These are phyloP conservation scores for Acrodontium crateriforme DNA, from an alignment of 2,329 filamentous ascomycete species.

Conservation along the genomic window DNA sequence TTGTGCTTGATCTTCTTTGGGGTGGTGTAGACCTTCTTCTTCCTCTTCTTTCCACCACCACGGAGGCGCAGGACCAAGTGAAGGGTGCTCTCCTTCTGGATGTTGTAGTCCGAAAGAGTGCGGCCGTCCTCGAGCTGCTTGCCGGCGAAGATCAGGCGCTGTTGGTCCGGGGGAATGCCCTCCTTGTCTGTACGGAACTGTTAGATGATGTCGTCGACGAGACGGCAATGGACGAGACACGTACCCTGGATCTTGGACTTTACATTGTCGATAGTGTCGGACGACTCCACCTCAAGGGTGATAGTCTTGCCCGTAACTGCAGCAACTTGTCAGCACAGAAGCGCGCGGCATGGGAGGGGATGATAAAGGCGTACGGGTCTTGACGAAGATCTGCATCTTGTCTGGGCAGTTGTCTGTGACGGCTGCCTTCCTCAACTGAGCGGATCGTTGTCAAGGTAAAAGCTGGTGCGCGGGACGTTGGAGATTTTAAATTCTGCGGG, in stretches of 20 bases:
- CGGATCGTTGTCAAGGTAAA: too few species aligned
- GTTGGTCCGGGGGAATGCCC: too few species aligned
- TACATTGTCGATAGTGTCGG: constrained; percentile 99
- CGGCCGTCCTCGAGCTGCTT: constrained; percentile 99
- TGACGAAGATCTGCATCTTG: constrained; percentile 88
- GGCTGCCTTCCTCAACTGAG: constrained; percentile 6
- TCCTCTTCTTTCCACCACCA: constrained; percentile 91
- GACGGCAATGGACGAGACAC: constrained; percentile 10
- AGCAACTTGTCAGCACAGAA: constrained; percentile 3
- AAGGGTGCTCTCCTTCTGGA: constrained; percentile 99
- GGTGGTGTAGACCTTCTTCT: constrained; percentile 99
- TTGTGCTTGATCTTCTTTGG: constrained; percentile 99
- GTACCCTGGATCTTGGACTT: constrained; percentile 83
- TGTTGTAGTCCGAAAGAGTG: constrained; percentile 99
- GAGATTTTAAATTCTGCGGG: too few species aligned
- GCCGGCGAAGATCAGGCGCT: constrained; percentile 98
- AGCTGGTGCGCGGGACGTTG: too few species aligned
- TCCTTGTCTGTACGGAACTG: constrained; percentile 77
- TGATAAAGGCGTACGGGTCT: constrained; percentile 57
- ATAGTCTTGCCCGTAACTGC: constrained; percentile 78
- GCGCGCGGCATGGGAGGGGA: background rate
- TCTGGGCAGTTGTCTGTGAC: constrained; percentile 2
- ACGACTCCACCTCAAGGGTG: constrained; percentile 99
- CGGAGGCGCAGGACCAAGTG: constrained; percentile 96
- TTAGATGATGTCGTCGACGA: constrained; percentile 14